phyloP scores from a whole-genome alignment of 2,329 filamentous ascomycete genomes.

The Exophiala oligosperma region DNA sequence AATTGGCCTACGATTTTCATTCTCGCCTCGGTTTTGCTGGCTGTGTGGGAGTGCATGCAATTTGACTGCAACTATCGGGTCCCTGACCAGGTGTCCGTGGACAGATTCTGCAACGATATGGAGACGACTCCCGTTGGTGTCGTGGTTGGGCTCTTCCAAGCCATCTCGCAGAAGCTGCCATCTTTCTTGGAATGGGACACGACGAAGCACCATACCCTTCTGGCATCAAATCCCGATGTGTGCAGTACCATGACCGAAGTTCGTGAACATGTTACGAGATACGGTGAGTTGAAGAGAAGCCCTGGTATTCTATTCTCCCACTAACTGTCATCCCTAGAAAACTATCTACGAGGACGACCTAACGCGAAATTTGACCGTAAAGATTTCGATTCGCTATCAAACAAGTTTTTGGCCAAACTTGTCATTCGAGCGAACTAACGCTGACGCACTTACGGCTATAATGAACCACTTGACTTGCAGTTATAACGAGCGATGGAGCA shows the following conservation, averaged over 20 bases:
- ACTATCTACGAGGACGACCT: conserved; percentile 77
- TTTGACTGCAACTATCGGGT: conserved; percentile 97
- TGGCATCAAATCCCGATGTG: conserved; percentile 87
- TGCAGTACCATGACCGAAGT: conserved; percentile 98
- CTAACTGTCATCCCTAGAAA: conserved; percentile 64
- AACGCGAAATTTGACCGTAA: conserved; percentile 82
- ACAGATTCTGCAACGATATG: conserved; percentile 97
- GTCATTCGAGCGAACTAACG: conserved; percentile 72
- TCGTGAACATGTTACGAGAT: conserved; percentile 84
- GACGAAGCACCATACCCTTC: conserved; percentile 81
- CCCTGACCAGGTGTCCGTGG: conserved; percentile 76
- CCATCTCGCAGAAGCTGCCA: conserved; percentile 94
- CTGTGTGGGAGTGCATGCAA: conserved; percentile 98
- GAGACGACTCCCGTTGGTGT: conserved; percentile 93
- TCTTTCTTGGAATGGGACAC: conserved; percentile 94
- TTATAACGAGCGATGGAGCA: conserved; percentile 19
- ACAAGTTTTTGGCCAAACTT: conserved; percentile 95
- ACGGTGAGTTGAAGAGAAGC: conserved; percentile 64
- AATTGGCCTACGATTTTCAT: conserved; percentile 99
- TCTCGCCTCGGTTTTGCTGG: conserved; percentile 86
- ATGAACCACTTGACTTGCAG: conserved; percentile 15
- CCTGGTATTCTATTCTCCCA: conserved; percentile 3
- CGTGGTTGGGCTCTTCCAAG: conserved; percentile 94
- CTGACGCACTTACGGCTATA: conserved; percentile 13
- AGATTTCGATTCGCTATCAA: conserved; percentile 93